Base-by-base conservation (phyloP, 2,329 filamentous ascomycete genomes). In the Hypomyces rosellus region DNA sequence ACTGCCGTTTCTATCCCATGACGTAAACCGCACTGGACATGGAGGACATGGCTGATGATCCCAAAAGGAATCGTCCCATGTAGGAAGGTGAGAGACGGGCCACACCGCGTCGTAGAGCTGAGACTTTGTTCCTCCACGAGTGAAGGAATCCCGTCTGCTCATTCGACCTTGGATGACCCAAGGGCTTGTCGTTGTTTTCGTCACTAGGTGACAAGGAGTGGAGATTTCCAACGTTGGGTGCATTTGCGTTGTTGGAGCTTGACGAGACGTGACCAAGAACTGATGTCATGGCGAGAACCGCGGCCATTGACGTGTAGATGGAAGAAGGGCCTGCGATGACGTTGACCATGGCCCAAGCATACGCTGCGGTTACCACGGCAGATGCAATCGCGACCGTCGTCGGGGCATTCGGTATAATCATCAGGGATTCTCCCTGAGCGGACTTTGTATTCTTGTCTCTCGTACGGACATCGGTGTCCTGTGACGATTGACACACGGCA, bases 31-130 rank as follows among this genome's bases (percentile, higher is more conserved):
- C 11, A 8, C 43, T 30, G 33, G 33, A 18, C 15, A 8, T 30
- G 25, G 22, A 25, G 8, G 15, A 5, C 7, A 14, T 34, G 9
- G 25, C 4, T 4, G 25, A 30, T 30, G 25, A 30, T 8, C 25
- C 25, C 25, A 30, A 30, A 30, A 30, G 25, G 25, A 6, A 30
- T 8, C 25, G 15, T 44, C 39, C 34, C 5, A 15, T 4, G 34
- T 34, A n/a, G 15, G 18, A 16, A 39, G 44, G 41, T 37, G 45
- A 47, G 49, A 44, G 45, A 25, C 16, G 37, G 38, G 43, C 8
- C 30, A 50, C 14, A 20, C 45, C 39, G 3, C 30, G 39, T 42
- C 49, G 15, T 22, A 46, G 39, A 3, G 8, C 34, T 33, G 34
- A 47, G 43, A 34, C 33, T 5, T 47, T 30, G n/a, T 30, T 15